Evolutionary conservation across 306 rosid genomes (phyloP), one percentile per base, ranked within the genome.

Genomic region (Lathyrus tuberosus): DNA sequence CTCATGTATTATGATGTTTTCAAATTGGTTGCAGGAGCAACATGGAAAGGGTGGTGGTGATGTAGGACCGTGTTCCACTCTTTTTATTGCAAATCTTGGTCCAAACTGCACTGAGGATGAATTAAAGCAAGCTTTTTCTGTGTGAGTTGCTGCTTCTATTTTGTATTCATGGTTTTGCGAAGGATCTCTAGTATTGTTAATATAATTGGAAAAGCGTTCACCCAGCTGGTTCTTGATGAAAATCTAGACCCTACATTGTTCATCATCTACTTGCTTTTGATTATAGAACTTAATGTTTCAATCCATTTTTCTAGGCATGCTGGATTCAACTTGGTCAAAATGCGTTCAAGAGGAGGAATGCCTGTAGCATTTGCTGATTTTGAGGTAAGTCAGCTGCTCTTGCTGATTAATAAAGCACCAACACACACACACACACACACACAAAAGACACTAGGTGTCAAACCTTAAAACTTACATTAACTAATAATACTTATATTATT

Each of bases 281-380:
- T 37, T 33, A 22, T 46, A 24, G 40, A 68, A 51, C 28, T 75
- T 56, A 53, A 28, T 77, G 80, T 52, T 62, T 78, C 53, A 30
- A 17, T 72, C 69, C 43, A 65, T 41, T 49, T 72, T 73, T 74
- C 77, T 70, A 93, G 98, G 53, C 84, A 87, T 71, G 31, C 88
- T 49, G 98, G 97, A 81, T 93, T 93, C 84, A 93, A 81, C 72
- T 65, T 80, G 81, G 86, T 88, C 71, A 94, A 87, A 78, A 76
- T 94, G 80, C 98, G 95, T 68, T 84, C 96, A 40, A 88, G 86
- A 87, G 88, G 98, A 81, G 98, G 98, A 73, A 90, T 94, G 97
- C 98, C 98, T 5, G 98, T 94, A 82, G 98, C 97, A 58, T 94
- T 94, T 88, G 96, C 89, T 76, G 98, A 94, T 84, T 94, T 87